Percentiles rank a stretch among this genome's conserved stretches.
Conservation (phyloP, 768 basidiomycete species). For the Kwoniella botswanensis region DNA sequence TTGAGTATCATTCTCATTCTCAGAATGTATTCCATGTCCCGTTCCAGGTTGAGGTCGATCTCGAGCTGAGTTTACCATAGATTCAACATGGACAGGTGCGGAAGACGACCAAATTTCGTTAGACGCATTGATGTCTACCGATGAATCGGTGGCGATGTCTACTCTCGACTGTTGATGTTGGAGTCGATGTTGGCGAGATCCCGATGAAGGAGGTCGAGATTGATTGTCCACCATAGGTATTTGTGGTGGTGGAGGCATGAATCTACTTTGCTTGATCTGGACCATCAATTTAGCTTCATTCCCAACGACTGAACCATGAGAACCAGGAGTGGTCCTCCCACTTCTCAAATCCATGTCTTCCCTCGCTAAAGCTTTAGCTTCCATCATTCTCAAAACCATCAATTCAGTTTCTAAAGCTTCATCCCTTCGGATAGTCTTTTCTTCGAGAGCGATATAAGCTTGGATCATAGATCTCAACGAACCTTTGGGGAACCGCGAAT, state of each 20-base stretch:
- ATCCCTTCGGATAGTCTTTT: constrained; percentile 26
- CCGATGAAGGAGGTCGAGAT: not conserved
- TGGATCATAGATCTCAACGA: constrained; percentile 21
- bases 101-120: not conserved
- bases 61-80: not conserved
- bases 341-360: constrained; percentile 21
- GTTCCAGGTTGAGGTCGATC: not conserved
- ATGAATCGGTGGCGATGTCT: not conserved
- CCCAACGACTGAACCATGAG: not conserved
- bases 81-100: too few species aligned
- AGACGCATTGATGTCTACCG: not conserved
- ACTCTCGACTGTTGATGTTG: not conserved
- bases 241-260: not conserved
- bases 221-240: not conserved
- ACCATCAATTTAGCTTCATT: not conserved
- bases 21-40: not conserved
- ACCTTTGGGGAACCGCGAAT: constrained; percentile 7
- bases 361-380: constrained; percentile 11
- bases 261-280: not conserved
- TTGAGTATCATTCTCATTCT: not conserved
- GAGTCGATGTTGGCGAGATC: not conserved
- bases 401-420: constrained; percentile 30
- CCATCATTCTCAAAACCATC: constrained; percentile 27
- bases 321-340: constrained; percentile 1
- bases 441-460: constrained; percentile 28